Conservation (phyloP, 2,329 filamentous ascomycete species). For the Thyridium curvatum region DNA sequence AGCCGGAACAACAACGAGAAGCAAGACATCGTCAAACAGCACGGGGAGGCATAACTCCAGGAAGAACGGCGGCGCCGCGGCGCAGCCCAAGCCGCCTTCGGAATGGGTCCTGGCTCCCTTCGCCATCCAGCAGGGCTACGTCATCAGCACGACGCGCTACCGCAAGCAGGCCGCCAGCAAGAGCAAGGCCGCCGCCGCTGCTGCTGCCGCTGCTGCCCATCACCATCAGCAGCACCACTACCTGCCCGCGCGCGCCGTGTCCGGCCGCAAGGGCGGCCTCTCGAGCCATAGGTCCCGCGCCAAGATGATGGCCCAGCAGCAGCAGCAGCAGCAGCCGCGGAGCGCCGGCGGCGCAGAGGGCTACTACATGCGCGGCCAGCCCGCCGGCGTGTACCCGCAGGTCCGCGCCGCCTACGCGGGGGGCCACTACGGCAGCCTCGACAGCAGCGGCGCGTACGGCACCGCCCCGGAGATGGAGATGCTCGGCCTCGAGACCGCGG, state of each 20-base stretch:
- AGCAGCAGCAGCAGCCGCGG: too few relatives aligned
- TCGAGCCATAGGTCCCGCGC: too few relatives aligned
- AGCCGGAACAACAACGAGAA: too few relatives aligned
- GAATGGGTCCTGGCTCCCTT: conserved; percentile 73
- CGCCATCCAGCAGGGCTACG: conserved; percentile 59
- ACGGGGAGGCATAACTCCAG: not conserved
- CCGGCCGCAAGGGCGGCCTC: conserved; percentile 25
- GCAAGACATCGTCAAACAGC: not conserved
- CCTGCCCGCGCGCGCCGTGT: conserved; percentile 14
- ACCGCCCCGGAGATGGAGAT: too few relatives aligned
- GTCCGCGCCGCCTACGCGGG: too few relatives aligned
- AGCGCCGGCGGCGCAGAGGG: too few relatives aligned
- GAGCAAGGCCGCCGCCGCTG: not conserved
- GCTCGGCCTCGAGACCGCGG: too few relatives aligned
- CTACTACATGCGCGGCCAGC: too few relatives aligned
- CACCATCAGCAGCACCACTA: not conserved
- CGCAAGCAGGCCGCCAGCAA: conserved; percentile 35
- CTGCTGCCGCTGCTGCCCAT: not conserved
- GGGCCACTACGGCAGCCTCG: too few relatives aligned
- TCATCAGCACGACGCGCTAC: conserved; percentile 81
- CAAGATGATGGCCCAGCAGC: too few relatives aligned
- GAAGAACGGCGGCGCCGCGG: conserved; percentile 8
- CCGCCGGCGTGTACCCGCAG: too few relatives aligned
- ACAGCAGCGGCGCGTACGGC: too few relatives aligned
- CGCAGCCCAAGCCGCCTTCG: conserved; percentile 58